Evolutionary conservation across 805 yeast species (phyloP), one percentile per base, ranked within the genome.

Genomic region (Zygosaccharomyces bailii): DNA sequence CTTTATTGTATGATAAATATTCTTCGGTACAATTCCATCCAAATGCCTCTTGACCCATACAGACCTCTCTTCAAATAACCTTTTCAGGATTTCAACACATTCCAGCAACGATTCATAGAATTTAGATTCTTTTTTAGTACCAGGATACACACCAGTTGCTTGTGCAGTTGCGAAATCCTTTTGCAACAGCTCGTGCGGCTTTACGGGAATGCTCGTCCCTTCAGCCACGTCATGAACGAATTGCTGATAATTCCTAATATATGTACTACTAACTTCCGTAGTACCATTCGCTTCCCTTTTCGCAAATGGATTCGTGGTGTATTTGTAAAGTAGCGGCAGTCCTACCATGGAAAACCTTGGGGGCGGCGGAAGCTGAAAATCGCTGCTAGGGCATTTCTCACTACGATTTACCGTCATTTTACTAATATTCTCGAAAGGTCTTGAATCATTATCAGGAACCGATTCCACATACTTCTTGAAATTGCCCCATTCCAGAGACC

Each of bases 41-140:
- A 90, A 60, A 51, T 86, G 95, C 51, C 84, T 76, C 44, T 96
- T 74, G 1, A 90, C 75, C 95, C 96, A 90, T 13, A 88, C 75
- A 0, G 96, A 96, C 57, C 91, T 80, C 48, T 72, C 60, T 1
- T 72, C 79, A 59, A 91, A 90, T 23, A 86, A 59, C 9, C 55
- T 53, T 8, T 67, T 56, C 2, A 73, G 35, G 0, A 66, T 48
- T 0, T 44, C 54, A 9, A 66, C 38, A 53, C 68, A 63, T 43
- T 59, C 54, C 18, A 55, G 55, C 23, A 51, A 57, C 17, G 38
- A 66, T 48, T 51, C 60, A 41, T 48, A 68, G 41, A 52, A 70
- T 44, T 56, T 61, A 2, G 64, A 54, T 5, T 60, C 64, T 19
- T 60, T 60, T 13, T 59, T 59, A 2, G 67, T 63, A 2, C 67